Evolutionary conservation across 352 stramenopile species (phyloP).

Genomic region (Pythium biforme): DNA sequence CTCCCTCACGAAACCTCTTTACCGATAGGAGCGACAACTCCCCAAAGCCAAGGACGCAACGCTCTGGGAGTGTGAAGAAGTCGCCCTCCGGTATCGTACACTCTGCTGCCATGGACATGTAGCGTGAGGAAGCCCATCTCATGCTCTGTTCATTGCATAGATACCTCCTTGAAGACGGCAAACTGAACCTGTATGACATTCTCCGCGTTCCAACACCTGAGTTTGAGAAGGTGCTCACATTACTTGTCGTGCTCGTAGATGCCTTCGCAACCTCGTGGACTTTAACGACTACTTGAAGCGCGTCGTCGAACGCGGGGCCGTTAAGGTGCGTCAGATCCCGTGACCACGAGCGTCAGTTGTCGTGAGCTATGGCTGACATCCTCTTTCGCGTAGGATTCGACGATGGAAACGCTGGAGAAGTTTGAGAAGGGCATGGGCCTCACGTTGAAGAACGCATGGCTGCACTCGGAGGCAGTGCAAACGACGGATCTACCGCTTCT

Average conservation of each 20-base stretch:
- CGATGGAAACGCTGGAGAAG: constrained; percentile 68
- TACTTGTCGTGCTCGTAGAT: constrained; percentile 32
- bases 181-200: constrained; percentile 79
- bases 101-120: not conserved
- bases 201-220: not conserved
- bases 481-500: constrained; percentile 90
- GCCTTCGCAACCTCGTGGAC: constrained; percentile 77
- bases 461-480: constrained; percentile 88
- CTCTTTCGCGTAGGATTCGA: constrained; percentile 40
- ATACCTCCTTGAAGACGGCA: constrained; percentile 90
- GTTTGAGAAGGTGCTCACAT: not conserved
- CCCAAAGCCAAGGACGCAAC: constrained; percentile 85
- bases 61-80: constrained; percentile 90
- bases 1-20: not conserved
- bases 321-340: constrained; percentile 41
- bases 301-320: constrained; percentile 54
- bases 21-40: constrained; percentile 59
- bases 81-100: constrained; percentile 58
- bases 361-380: not conserved
- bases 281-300: constrained; percentile 81
- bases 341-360: not conserved
- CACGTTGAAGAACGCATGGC: constrained; percentile 89
- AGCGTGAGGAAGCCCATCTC: not conserved
- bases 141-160: constrained; percentile 23
- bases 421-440: constrained; percentile 89